Conservation (phyloP, 768 basidiomycete genomes). For the Clitopilus hobsonii region DNA sequence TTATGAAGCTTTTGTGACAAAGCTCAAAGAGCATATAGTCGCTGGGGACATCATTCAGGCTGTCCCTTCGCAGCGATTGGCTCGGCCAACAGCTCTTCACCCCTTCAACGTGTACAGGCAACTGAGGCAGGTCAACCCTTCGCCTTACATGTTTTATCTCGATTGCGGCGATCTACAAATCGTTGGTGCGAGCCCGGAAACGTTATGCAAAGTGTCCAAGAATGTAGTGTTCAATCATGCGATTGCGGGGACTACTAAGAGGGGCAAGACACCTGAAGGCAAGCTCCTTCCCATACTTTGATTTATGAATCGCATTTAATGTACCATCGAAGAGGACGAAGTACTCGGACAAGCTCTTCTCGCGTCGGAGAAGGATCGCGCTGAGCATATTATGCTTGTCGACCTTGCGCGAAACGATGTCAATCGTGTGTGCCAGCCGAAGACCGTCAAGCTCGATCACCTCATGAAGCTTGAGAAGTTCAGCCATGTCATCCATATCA, state of each 20-base stretch:
- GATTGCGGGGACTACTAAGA: conserved; percentile 89
- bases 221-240: conserved; percentile 96
- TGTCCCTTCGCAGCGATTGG: conserved; percentile 89
- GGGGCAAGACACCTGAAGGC: conserved; percentile 88
- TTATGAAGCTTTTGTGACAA: conserved; percentile 88
- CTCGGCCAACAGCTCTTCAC: conserved; percentile 82
- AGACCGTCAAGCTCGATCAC: conserved; percentile 93
- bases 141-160: conserved; percentile 98
- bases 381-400: conserved; percentile 99
- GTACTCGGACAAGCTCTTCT: conserved; percentile 67
- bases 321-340: conserved; percentile 76
- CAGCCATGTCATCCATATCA: conserved; percentile 96
- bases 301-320: conserved; percentile 4
- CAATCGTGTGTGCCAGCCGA: conserved; percentile 92
- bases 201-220: conserved; percentile 89
- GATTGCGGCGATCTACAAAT: conserved; percentile 92
- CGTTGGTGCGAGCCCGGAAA: conserved; percentile 98
- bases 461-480: conserved; percentile 94
- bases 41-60: conserved; percentile 99
- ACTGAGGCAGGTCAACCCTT: conserved; percentile 91
- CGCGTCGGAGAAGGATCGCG: conserved; percentile 89
- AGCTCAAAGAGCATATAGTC: conserved; percentile 89
- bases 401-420: conserved; percentile 98
- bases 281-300: conserved; percentile 14
- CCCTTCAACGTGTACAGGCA: conserved; percentile 98